Evolutionary conservation across 768 basidiomycete genomes (phyloP).

Genomic region (Macrocybe gigantea): DNA sequence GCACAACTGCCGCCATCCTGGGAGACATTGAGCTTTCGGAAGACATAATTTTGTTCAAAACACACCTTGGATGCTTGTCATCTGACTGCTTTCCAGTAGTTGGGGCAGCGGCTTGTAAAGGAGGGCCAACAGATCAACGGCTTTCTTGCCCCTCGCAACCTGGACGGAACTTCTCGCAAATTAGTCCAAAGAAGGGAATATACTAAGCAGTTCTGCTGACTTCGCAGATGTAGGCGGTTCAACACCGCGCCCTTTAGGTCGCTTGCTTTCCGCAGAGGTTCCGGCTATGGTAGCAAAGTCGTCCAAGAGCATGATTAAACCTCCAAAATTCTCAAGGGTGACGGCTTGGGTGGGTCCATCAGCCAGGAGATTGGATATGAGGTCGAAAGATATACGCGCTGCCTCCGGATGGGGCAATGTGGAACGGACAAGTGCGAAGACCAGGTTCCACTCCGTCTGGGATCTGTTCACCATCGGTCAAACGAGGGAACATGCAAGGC

Average conservation of each 20-base stretch:
- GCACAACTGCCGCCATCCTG: constrained; percentile 74
- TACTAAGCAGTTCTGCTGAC: constrained; percentile 25
- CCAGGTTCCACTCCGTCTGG: constrained; percentile 93
- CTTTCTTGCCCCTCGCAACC: constrained; percentile 75
- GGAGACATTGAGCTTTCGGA: background rate
- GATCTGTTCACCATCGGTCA: constrained; percentile 41
- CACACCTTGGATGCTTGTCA: constrained; percentile 38
- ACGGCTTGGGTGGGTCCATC: constrained; percentile 60
- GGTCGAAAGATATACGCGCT: constrained; percentile 75
- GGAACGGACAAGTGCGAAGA: constrained; percentile 81
- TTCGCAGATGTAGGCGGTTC: constrained; percentile 45
- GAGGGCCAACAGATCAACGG: constrained; percentile 75
- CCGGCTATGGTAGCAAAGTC: constrained; percentile 82
- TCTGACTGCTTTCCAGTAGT: constrained; percentile 45
- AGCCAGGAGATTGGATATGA: constrained; percentile 60
- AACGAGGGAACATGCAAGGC: background rate
- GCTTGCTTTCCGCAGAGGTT: constrained; percentile 48
- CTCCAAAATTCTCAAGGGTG: constrained; percentile 73
- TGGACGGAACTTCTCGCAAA: constrained; percentile 52
- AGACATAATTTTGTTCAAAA: background rate
- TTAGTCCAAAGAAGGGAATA: background rate
- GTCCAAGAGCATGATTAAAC: constrained; percentile 75
- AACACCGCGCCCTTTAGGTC: constrained; percentile 43
- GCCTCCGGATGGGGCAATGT: constrained; percentile 87
- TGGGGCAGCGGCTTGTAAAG: constrained; percentile 61